Percentiles rank a stretch among this genome's conserved stretches.
phyloP scores from a whole-genome alignment of 345 rosid genomes.

The Geranium brycei region DNA sequence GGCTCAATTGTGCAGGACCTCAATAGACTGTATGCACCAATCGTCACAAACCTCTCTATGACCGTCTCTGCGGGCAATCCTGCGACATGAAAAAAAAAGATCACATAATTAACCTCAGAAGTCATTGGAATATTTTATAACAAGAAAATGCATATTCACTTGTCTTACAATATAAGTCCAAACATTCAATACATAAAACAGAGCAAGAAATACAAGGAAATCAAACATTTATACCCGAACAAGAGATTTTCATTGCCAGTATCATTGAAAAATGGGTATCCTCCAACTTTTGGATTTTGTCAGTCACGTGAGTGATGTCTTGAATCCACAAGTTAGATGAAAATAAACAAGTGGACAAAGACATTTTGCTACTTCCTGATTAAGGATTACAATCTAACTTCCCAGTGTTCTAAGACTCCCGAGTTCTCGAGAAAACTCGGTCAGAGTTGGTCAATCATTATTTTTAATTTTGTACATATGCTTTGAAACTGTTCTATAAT shows the following conservation, averaged over 20 bases:
- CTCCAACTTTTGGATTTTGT: background rate
- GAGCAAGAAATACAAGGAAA: background rate
- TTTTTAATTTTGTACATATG: too few relatives aligned
- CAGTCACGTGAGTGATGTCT: background rate
- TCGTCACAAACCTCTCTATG: conserved; percentile 78
- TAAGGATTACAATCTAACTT: background rate
- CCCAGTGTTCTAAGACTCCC: background rate
- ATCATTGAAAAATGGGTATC: background rate
- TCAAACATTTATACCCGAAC: background rate
- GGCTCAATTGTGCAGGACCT: conserved; percentile 95
- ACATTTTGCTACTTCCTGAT: background rate
- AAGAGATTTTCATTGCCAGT: too few relatives aligned
- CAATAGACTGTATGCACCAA: conserved; percentile 81
- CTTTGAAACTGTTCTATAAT: too few relatives aligned
- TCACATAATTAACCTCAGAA: background rate
- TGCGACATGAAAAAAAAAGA: conserved; percentile 12
- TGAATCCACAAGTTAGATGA: background rate
- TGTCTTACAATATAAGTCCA: too few relatives aligned
- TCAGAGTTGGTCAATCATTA: too few relatives aligned
- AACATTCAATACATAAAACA: background rate
- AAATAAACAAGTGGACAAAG: background rate
- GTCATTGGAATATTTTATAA: background rate
- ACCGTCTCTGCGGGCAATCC: conserved; percentile 88
- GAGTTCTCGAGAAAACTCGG: too few relatives aligned
- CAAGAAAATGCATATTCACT: background rate